Conservation (phyloP, 768 basidiomycete species). For the Pleurotus eryngii region DNA sequence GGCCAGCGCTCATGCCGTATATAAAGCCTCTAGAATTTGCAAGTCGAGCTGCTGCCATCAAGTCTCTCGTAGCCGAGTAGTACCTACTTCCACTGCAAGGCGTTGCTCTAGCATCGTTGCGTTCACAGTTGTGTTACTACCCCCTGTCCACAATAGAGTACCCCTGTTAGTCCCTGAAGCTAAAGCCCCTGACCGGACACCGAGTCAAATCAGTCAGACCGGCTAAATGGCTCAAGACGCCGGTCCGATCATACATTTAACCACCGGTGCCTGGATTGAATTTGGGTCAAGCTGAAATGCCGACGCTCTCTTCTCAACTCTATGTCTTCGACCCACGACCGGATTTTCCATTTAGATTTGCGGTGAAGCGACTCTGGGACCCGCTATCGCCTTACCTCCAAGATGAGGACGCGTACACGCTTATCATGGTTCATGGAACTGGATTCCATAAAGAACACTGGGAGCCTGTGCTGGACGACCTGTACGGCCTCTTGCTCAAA, state of each 20-base stretch:
- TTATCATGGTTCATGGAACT: constrained; percentile 51
- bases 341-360: constrained; percentile 42
- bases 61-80: neutral
- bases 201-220: neutral
- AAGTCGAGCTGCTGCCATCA: constrained; percentile 3
- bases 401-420: constrained; percentile 39
- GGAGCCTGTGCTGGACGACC: constrained; percentile 51
- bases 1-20: neutral
- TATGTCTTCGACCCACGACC: constrained; percentile 55
- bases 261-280: neutral
- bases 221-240: neutral
- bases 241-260: neutral
- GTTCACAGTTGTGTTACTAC: neutral
- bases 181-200: neutral
- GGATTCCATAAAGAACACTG: constrained; percentile 59
- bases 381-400: constrained; percentile 26
- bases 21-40: constrained; percentile 3
- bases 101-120: too few relatives aligned
- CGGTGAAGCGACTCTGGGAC: constrained; percentile 50
- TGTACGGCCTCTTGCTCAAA: constrained; percentile 27
- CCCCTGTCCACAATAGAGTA: neutral
- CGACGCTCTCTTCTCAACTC: constrained; percentile 17
- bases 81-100: too few relatives aligned
- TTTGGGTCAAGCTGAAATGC: constrained; percentile 1
- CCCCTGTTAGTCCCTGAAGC: neutral